Evolutionary conservation across 2,329 filamentous ascomycete genomes (phyloP).

Genomic region (Colletotrichum sojae): DNA sequence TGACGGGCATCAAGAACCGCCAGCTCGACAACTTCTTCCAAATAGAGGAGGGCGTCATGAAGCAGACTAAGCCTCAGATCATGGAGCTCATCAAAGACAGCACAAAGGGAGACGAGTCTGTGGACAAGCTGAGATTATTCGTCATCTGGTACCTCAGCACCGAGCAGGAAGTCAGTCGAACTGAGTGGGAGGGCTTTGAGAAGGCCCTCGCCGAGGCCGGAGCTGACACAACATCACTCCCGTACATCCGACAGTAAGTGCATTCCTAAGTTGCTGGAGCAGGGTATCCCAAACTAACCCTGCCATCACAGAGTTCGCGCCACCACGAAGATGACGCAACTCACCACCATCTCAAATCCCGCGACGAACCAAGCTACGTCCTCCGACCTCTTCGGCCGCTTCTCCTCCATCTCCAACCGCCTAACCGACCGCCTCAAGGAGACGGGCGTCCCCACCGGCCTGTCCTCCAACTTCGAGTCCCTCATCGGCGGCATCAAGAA

Average conservation of each 20-base stretch:
- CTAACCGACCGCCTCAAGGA: slow-evolving; percentile 96
- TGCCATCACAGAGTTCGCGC: slow-evolving; percentile 78
- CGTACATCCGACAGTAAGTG: slow-evolving; percentile 87
- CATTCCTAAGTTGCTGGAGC: slow-evolving; percentile 11
- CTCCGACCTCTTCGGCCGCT: slow-evolving; percentile 90
- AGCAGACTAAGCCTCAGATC: slow-evolving; percentile 91
- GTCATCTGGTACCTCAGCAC: slow-evolving; percentile 98
- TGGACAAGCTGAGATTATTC: slow-evolving; percentile 93
- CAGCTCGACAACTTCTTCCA: slow-evolving; percentile 98
- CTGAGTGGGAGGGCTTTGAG: slow-evolving; percentile 89
- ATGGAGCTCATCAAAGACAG: slow-evolving; percentile 87
- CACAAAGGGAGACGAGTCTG: slow-evolving; percentile 85
- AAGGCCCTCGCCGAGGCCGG: slow-evolving; percentile 84
- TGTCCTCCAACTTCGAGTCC: slow-evolving; percentile 88
- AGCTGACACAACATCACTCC: slow-evolving; percentile 81
- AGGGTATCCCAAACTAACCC: slow-evolving; percentile 44
- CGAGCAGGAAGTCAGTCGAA: slow-evolving; percentile 86
- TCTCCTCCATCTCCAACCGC: slow-evolving; percentile 91
- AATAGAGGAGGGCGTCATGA: slow-evolving; percentile 91
- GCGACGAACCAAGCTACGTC: slow-evolving; percentile 74
- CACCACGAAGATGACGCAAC: slow-evolving; percentile 98
- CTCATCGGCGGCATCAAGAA: slow-evolving; percentile 98
- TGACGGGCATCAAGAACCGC: slow-evolving; percentile 83
- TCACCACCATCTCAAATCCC: slow-evolving; percentile 88
- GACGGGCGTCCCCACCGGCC: slow-evolving; percentile 79